Conservation (phyloP, 192 early-diverging fungal species). For the Entomortierella beljakovae region DNA sequence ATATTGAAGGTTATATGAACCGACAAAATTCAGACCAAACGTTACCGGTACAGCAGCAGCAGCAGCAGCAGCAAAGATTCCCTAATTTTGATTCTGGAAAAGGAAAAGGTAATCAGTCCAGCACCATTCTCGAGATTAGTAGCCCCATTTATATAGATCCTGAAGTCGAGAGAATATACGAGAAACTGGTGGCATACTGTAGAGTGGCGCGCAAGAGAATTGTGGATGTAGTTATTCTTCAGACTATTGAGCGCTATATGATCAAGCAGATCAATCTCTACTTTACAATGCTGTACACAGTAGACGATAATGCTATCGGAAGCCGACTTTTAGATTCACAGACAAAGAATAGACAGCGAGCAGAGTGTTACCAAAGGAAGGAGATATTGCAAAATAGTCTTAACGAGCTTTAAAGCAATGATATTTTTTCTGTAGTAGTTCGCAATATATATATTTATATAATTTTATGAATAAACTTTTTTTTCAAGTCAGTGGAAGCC, state of each 20-base stretch:
- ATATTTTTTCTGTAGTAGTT: no score
- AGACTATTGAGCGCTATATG: slow-evolving; percentile 38
- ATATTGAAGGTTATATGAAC: slow-evolving; percentile 6
- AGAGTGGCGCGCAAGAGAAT: slow-evolving; percentile 22
- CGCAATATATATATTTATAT: no score
- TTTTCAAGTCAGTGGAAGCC: no score
- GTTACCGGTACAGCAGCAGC: slow-evolving; percentile 1
- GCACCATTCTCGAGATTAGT: no score
- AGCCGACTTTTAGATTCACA: slow-evolving; percentile 8
- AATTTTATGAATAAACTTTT: no score
- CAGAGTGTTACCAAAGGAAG: neutral
- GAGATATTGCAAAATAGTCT: neutral
- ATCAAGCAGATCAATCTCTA: slow-evolving; percentile 17
- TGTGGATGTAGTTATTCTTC: slow-evolving; percentile 33
- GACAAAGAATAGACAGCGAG: neutral
- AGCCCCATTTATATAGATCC: no score
- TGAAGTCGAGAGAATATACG: neutral
- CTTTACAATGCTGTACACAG: slow-evolving; percentile 25
- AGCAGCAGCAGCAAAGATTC: no score
- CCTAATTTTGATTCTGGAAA: no score
- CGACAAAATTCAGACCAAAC: slow-evolving; percentile 9
- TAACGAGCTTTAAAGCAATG: neutral
- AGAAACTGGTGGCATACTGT: slow-evolving; percentile 10
- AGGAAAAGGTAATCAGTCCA: no score
- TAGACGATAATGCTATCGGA: slow-evolving; percentile 15